Conservation (phyloP, 768 basidiomycete genomes). For the Amylocystis lapponica region DNA sequence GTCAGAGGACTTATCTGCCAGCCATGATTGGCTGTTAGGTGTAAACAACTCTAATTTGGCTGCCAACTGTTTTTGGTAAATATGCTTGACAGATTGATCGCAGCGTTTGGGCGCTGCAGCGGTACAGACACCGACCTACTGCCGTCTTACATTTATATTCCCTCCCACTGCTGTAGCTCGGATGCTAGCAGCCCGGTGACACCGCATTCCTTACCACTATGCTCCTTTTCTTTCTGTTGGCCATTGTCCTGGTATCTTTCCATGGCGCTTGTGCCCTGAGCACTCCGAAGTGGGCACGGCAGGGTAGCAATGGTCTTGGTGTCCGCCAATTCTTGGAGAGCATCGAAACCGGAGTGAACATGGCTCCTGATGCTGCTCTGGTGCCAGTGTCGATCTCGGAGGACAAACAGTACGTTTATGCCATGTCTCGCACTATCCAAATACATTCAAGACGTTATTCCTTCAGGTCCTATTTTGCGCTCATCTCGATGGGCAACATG, state of each 20-base stretch:
- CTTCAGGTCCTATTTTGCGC: slow-evolving; percentile 59
- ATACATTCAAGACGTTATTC: not conserved
- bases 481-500: slow-evolving; percentile 56
- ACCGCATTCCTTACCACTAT: not conserved
- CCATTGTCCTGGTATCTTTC: not conserved
- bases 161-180: slow-evolving; percentile 3
- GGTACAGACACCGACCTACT: no score
- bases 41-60: no score
- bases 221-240: not conserved
- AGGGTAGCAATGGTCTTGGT: not conserved
- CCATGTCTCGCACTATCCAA: not conserved
- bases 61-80: no score
- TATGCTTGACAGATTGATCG: no score
- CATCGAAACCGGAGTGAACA: slow-evolving; percentile 1
- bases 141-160: no score
- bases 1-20: no score
- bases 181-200: slow-evolving; percentile 2
- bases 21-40: no score
- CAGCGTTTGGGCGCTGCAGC: no score
- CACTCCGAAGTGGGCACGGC: not conserved
- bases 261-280: not conserved
- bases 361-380: not conserved
- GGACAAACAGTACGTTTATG: slow-evolving; percentile 1
- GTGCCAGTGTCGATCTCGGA: not conserved
- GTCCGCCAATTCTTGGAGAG: slow-evolving; percentile 3